Evolutionary conservation across 2,329 filamentous ascomycete species (phyloP).

Genomic region (Mollisia scopiformis): DNA sequence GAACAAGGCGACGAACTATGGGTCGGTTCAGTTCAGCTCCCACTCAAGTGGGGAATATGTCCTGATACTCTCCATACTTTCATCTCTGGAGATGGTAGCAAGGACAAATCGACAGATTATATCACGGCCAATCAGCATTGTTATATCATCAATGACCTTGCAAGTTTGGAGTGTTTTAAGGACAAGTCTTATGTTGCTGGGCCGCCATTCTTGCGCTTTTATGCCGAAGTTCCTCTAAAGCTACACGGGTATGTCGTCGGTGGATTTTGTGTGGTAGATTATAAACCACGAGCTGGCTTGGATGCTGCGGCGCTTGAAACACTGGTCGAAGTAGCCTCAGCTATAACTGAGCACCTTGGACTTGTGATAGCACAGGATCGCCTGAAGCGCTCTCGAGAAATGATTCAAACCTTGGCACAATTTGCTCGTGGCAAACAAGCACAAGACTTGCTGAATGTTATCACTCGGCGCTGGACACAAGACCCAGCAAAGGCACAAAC

Average conservation of each 20-base stretch:
- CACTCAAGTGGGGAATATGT: constrained; percentile 25
- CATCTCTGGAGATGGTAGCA: constrained; percentile 14
- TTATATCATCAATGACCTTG: constrained; percentile 30
- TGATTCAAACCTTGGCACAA: constrained; percentile 52
- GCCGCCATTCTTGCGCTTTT: constrained; percentile 29
- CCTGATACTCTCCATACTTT: constrained; percentile 28
- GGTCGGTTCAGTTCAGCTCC: constrained; percentile 22
- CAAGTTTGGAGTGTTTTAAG: constrained; percentile 19
- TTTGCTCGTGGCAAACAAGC: constrained; percentile 53
- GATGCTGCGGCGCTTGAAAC: constrained; percentile 50
- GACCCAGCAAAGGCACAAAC: no score
- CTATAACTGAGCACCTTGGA: constrained; percentile 63
- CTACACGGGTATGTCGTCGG: constrained; percentile 51
- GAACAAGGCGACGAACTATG: constrained; percentile 23
- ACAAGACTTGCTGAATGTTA: constrained; percentile 17
- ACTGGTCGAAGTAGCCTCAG: constrained; percentile 56
- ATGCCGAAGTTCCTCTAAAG: constrained; percentile 31
- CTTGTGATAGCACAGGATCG: constrained; percentile 47
- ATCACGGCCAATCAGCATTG: constrained; percentile 18
- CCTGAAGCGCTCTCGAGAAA: constrained; percentile 54
- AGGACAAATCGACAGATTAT: constrained; percentile 11
- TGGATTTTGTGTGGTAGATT: constrained; percentile 61
- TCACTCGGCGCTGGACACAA: no score
- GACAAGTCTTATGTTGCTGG: constrained; percentile 23
- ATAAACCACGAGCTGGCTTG: constrained; percentile 54